Percentiles rank a stretch among this genome's conserved stretches.
These are phyloP conservation scores for Nigrograna mackinnonii DNA, from an alignment of 2,329 filamentous ascomycete genomes.

Conservation along the genomic window DNA sequence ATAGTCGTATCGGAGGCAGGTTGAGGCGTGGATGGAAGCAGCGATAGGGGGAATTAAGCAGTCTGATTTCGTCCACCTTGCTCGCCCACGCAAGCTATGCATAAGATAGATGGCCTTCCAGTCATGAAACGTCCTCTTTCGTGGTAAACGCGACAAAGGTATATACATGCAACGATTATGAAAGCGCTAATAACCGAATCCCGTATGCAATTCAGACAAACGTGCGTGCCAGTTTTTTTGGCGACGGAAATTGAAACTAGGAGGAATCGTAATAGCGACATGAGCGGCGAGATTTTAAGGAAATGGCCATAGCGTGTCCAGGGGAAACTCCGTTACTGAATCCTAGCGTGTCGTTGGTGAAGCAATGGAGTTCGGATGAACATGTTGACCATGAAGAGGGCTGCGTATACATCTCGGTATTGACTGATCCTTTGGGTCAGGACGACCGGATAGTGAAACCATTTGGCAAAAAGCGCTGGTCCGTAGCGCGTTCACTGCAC, in stretches of 20 bases:
- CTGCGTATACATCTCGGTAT: too few relatives aligned
- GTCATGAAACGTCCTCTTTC: conserved; percentile 33
- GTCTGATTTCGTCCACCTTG: conserved; percentile 14
- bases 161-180: conserved; percentile 37
- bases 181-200: conserved; percentile 13
- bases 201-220: conserved; percentile 21
- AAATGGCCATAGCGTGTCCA: too few relatives aligned
- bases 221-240: conserved; percentile 12
- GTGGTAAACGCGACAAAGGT: conserved; percentile 25
- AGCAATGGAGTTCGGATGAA: too few relatives aligned
- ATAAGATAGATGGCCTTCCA: conserved; percentile 34
- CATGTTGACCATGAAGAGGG: too few relatives aligned
- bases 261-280: conserved; percentile 9
- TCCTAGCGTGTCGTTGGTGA: too few relatives aligned
- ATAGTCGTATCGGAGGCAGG: background rate
- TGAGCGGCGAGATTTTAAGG: conserved; percentile 15
- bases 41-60: conserved; percentile 13
- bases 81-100: conserved; percentile 34
- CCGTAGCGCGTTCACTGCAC: too few relatives aligned
- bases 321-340: too few relatives aligned
- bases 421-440: too few relatives aligned
- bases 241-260: conserved; percentile 12
- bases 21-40: background rate
- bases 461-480: too few relatives aligned
- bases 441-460: conserved; percentile 2